These are phyloP conservation scores for Borealophlyctis nickersoniae DNA, from an alignment of 192 early-diverging fungal genomes.

Conservation along the genomic window DNA sequence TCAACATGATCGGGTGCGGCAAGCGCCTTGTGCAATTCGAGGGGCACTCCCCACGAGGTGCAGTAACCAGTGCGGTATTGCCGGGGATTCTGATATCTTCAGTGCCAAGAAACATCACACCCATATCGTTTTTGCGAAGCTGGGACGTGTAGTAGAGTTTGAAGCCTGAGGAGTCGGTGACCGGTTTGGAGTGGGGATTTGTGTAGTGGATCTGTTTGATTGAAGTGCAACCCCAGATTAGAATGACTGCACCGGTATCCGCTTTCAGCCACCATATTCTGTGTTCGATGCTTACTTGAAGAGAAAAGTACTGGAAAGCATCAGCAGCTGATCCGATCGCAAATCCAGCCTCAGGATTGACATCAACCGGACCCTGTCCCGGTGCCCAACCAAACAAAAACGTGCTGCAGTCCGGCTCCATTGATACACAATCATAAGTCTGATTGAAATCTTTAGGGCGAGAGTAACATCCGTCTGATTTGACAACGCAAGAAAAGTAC, in stretches of 20 bases:
- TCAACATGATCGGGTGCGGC: constrained; percentile 10
- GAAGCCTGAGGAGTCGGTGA: constrained; percentile 13
- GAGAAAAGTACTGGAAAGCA: constrained; percentile 1
- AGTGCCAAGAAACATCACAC: constrained; percentile 2
- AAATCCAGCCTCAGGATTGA: constrained; percentile 5
- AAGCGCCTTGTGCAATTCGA: constrained; percentile 25
- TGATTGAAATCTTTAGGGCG: neutral
- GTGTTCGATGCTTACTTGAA: no score
- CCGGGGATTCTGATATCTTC: constrained; percentile 14
- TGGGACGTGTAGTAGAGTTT: constrained; percentile 5
- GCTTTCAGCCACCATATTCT: no score
- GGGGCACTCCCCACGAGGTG: constrained; percentile 10
- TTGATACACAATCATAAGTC: neutral
- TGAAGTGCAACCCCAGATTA: no score
- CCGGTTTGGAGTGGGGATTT: neutral
- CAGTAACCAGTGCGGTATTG: constrained; percentile 1
- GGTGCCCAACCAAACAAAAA: constrained; percentile 9
- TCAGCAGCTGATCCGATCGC: constrained; percentile 1
- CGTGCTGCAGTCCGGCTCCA: neutral
- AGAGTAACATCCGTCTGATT: neutral
- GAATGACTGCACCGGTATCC: no score
- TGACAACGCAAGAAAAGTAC: neutral
- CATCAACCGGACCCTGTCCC: neutral
- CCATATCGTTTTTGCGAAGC: constrained; percentile 13
- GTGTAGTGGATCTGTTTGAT: constrained; percentile 22